phyloP scores from a whole-genome alignment of 306 rosid species.

The Lathyrus aphaca region DNA sequence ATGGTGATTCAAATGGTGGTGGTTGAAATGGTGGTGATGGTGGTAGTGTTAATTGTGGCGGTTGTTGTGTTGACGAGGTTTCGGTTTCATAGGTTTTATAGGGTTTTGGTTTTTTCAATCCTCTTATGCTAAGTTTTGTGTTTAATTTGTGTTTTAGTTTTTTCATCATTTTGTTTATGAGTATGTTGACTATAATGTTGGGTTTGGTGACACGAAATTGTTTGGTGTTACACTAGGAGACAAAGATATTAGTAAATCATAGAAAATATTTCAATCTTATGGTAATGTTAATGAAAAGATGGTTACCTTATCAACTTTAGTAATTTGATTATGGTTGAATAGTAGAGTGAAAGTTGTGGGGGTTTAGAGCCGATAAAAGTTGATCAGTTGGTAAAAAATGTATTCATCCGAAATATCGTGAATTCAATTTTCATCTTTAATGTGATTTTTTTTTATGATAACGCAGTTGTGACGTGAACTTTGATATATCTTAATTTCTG shows the following conservation, averaged over 20 bases:
- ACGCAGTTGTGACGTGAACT: no score
- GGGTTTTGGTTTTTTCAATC: constrained; percentile 12
- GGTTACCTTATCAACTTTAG: neutral
- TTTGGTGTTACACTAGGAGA: neutral
- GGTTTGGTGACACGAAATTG: constrained; percentile 3
- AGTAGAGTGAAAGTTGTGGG: neutral
- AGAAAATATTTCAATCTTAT: neutral
- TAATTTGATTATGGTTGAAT: neutral
- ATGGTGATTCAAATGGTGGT: neutral
- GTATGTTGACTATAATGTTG: constrained; percentile 32
- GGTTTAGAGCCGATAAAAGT: neutral
- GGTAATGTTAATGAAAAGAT: neutral
- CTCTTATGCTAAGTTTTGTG: neutral
- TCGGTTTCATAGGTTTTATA: constrained; percentile 32
- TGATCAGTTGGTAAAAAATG: no score
- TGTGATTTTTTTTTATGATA: no score
- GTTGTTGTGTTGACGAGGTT: neutral
- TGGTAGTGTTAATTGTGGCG: neutral
- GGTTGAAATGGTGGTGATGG: neutral
- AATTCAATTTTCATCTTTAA: no score
- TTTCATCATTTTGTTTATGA: constrained; percentile 34
- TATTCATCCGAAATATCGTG: no score
- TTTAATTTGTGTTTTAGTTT: constrained; percentile 37
- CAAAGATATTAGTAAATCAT: neutral
- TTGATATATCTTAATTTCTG: neutral